Evolutionary conservation across 106 monocot species (phyloP), one percentile per base, ranked within the genome.

Genomic region (Cymbidium sinense): DNA sequence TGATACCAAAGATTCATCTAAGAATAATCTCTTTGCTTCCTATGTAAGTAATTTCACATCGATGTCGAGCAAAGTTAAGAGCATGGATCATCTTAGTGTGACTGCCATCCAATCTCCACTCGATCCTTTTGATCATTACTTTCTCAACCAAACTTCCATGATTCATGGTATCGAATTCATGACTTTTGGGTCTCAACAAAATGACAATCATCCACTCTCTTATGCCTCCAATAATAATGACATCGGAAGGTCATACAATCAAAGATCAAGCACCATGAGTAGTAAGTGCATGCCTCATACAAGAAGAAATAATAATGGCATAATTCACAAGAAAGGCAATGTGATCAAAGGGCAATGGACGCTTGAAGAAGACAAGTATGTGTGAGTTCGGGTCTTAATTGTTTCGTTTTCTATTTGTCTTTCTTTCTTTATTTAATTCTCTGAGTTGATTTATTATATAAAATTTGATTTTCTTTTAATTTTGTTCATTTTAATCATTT

Each of bases 301-400:
- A 4, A 62, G 76, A 23, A 71, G 58, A 43, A 76, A 34, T 25
- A 76, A 18, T 64, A 20, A 33, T 20, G 43, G 69, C 76, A 81
- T 70, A 58, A 79, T 43, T 23, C 62, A 75, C 47, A 87, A 86
- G 77, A 88, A 82, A 55, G 20, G 70, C 34, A 82, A 82, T 78
- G 64, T 84, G 41, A 79, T 89, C 21, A 94, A 89, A 80, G 94
- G 94, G 44, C 94, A 94, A 39, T 94, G 94, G 94, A 89, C 85
- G 4, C 52, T 61, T 28, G 89, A 87, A 62, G 94, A 94, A 86
- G 94, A 94, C 76, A 82, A 86, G 94, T 94, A 83, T 52, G 29
- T 44, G 4, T 34, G 50, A 25, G 36, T 33, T 33, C 15, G 30
- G 33, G 17, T 67, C 23, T 67, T 64, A 8, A 64, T 64, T 27